Evolutionary conservation across 2,329 filamentous ascomycete species (phyloP).

Genomic region (Byssochlamys sp.): DNA sequence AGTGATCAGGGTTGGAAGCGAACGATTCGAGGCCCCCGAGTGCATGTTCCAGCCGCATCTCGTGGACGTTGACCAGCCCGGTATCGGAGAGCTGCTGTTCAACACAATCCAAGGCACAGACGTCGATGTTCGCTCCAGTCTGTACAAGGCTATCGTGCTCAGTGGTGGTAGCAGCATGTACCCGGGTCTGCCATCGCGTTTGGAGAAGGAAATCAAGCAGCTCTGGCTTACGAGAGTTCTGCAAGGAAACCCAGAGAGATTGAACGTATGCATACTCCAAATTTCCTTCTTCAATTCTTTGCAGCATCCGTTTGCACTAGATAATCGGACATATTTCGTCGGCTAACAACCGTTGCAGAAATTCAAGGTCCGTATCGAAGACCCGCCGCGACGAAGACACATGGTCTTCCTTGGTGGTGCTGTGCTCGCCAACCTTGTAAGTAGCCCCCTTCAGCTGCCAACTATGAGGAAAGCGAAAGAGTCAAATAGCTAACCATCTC

Average conservation of each 20-base stretch:
- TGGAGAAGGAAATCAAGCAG: conserved; percentile 99
- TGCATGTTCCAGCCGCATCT: conserved; percentile 97
- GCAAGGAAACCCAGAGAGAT: conserved; percentile 78
- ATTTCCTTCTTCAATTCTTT: neutral
- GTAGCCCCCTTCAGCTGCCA: conserved; percentile 19
- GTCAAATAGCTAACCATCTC: conserved; percentile 6
- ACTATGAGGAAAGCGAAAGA: neutral
- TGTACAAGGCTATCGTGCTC: conserved; percentile 95
- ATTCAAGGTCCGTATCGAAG: conserved; percentile 99
- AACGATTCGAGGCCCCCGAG: conserved; percentile 94
- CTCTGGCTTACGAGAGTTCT: conserved; percentile 90
- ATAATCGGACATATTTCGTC: conserved; percentile 1
- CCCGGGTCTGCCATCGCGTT: conserved; percentile 79
- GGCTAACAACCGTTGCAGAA: conserved; percentile 45
- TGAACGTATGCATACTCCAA: conserved; percentile 48
- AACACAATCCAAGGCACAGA: conserved; percentile 96
- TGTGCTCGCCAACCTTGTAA: conserved; percentile 82
- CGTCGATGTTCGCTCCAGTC: conserved; percentile 81
- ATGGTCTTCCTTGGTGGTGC: conserved; percentile 99
- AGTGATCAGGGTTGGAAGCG: conserved; percentile 89
- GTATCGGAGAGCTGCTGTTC: conserved; percentile 94
- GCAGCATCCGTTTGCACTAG: neutral
- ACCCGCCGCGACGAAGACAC: conserved; percentile 86
- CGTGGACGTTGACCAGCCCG: conserved; percentile 92
- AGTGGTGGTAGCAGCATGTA: conserved; percentile 99